Evolutionary conservation across 2,329 filamentous ascomycete species (phyloP), one percentile per base, ranked within the genome.

Genomic region (Hysterium pulicare): DNA sequence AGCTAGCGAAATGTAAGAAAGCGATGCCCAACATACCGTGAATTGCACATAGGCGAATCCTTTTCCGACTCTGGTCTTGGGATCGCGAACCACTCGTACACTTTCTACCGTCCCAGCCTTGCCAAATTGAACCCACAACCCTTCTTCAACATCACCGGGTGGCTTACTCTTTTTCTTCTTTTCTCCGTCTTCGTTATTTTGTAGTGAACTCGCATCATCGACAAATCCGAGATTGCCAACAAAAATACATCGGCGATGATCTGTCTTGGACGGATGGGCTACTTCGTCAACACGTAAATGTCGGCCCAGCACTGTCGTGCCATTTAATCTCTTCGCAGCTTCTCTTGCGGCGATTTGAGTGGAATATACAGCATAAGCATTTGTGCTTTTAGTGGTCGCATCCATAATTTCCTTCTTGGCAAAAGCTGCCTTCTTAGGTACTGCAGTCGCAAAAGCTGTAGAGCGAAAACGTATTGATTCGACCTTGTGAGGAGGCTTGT

Each of bases 41-140:
- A 98, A 98, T 62, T 98, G 93, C 13, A 98, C 91, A 59, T 98
- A 98, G 48, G 94, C 94, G 61, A 98, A 89, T 4, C 93, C 93
- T 66, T 98, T 98, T 58, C 93, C 90, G 22, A 98, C 88, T 38
- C 94, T 82, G 6, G 94, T 98, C 53, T 86, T 85, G 49, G 87
- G 76, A 61, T 98, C 93, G 42, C 93, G 83, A 38, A 96, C 81
- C 16, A 98, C 90, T 24, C 93, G 86, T 26, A 98, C 94, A 60
- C 84, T 95, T 69, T 98, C 91, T 10, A 98, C 87, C 50, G 79
- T 86, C 52, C 91, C 90, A 47, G 78, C 83, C 62, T 86, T 81
- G 46, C 76, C 71, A 59, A 95, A 94, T 16, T 85, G 83, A 34
- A 83, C 78, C 90, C 90, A 95, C 2, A 95, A 77, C 5, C 93